Conservation (phyloP, 2,329 filamentous ascomycete genomes). For the Helotiales sp. region DNA sequence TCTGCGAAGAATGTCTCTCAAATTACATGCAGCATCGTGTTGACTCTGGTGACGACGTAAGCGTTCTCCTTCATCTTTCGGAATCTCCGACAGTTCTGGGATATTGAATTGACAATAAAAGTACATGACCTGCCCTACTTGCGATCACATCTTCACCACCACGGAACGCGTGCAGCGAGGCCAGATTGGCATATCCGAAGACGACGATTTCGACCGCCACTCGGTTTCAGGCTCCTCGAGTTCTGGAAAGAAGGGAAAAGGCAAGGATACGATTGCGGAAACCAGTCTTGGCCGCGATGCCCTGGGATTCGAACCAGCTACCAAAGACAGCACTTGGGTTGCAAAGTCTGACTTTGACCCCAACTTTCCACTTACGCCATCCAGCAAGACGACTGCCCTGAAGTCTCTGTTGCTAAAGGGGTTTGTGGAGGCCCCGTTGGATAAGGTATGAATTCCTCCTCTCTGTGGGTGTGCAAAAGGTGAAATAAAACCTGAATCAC, state of each 20-base stretch:
- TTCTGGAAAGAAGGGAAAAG: not conserved
- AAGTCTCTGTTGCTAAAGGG: conserved; percentile 39
- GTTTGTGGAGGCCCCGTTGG: conserved; percentile 42
- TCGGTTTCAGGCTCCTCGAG: too few species aligned
- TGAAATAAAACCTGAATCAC: too few species aligned
- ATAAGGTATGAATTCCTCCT: conserved; percentile 42
- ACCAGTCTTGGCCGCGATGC: conserved; percentile 28
- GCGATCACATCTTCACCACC: conserved; percentile 19
- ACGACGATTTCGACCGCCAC: conserved; percentile 11
- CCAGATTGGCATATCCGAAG: conserved; percentile 2
- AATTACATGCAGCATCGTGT: conserved; percentile 30
- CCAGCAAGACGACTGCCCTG: conserved; percentile 41
- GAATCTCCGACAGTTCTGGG: not conserved
- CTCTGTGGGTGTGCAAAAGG: too few species aligned
- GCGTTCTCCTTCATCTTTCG: not conserved
- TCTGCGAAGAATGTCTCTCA: conserved; percentile 50
- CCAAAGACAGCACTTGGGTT: conserved; percentile 27
- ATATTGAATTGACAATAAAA: not conserved
- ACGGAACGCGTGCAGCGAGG: not conserved
- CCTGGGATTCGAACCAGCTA: conserved; percentile 28
- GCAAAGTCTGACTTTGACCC: conserved; percentile 24
- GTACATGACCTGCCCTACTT: conserved; percentile 24
- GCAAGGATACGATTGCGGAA: not conserved
- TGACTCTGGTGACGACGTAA: conserved; percentile 29
- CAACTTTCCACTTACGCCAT: conserved; percentile 34